phyloP scores from a whole-genome alignment of 2,329 filamentous ascomycete species.

The Colletotrichum trifolii region DNA sequence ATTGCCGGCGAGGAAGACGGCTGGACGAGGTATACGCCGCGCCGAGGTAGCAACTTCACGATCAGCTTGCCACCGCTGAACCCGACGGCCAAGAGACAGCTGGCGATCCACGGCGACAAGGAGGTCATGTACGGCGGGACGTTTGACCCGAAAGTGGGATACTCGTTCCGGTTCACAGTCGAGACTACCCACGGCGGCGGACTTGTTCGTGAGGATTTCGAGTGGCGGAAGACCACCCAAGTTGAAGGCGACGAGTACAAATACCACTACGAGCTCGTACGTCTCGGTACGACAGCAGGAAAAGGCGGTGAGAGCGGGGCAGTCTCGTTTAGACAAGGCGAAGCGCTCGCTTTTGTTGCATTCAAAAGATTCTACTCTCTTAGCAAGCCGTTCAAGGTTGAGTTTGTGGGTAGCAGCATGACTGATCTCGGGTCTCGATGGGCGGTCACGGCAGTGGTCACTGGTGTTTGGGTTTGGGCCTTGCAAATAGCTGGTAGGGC shows the following conservation, averaged over 20 bases:
- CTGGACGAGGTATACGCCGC: neutral
- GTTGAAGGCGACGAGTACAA: neutral
- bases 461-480: conserved; percentile 3
- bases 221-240: conserved; percentile 4
- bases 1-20: conserved; percentile 1
- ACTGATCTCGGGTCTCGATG: conserved; percentile 14
- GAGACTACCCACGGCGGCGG: neutral
- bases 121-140: conserved; percentile 9
- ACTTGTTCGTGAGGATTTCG: conserved; percentile 11
- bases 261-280: conserved; percentile 4
- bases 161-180: conserved; percentile 9
- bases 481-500: too few species aligned
- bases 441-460: conserved; percentile 13
- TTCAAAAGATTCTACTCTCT: neutral
- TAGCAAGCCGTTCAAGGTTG: conserved; percentile 10
- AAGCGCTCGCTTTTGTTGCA: neutral
- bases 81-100: neutral
- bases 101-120: neutral
- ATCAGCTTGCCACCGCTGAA: conserved; percentile 1
- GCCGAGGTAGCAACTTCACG: neutral
- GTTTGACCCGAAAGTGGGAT: neutral
- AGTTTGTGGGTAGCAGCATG: neutral
- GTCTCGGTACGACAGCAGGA: neutral
- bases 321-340: neutral
- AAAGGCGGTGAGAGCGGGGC: neutral